phyloP scores from a whole-genome alignment of 768 basidiomycete genomes.

The Strobilomyces echinocephalus region DNA sequence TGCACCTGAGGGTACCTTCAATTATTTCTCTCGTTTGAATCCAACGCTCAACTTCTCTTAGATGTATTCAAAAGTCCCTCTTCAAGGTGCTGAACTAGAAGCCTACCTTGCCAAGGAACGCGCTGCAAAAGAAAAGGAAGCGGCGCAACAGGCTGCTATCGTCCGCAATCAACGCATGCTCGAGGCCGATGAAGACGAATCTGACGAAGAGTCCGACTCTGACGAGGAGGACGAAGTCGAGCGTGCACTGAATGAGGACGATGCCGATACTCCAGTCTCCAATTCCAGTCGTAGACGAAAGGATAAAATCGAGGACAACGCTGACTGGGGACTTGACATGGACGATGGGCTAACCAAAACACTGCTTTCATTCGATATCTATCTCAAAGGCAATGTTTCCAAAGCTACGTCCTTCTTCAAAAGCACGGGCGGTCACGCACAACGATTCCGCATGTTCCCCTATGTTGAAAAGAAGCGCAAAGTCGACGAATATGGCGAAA shows the following conservation, averaged over 20 bases:
- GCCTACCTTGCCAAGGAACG: conserved; percentile 72
- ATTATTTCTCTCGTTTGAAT: not conserved
- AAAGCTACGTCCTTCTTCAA: conserved; percentile 87
- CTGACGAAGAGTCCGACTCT: conserved; percentile 62
- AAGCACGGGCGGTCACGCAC: conserved; percentile 59
- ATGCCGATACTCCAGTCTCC: conserved; percentile 27
- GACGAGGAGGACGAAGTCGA: conserved; percentile 59
- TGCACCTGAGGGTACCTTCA: conserved; percentile 58
- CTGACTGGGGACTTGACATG: conserved; percentile 68
- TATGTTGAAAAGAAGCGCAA: conserved; percentile 88
- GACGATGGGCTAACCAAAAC: conserved; percentile 74
- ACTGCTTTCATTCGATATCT: conserved; percentile 89
- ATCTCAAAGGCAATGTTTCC: conserved; percentile 92
- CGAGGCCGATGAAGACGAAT: conserved; percentile 91
- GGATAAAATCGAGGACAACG: conserved; percentile 46
- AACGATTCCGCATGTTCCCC: conserved; percentile 95
- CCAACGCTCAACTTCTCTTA: conserved; percentile 26
- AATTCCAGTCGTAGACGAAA: conserved; percentile 36
- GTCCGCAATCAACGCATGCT: conserved; percentile 83
- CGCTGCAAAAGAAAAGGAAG: conserved; percentile 73
- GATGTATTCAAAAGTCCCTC: conserved; percentile 86
- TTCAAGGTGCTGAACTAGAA: conserved; percentile 86
- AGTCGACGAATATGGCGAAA: conserved; percentile 95
- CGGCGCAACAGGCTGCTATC: conserved; percentile 78
- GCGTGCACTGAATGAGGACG: conserved; percentile 50